Percentiles rank a stretch among this genome's conserved stretches.
Conservation (phyloP, 2,329 filamentous ascomycete species). For the Aspergillus transmontanensis region DNA sequence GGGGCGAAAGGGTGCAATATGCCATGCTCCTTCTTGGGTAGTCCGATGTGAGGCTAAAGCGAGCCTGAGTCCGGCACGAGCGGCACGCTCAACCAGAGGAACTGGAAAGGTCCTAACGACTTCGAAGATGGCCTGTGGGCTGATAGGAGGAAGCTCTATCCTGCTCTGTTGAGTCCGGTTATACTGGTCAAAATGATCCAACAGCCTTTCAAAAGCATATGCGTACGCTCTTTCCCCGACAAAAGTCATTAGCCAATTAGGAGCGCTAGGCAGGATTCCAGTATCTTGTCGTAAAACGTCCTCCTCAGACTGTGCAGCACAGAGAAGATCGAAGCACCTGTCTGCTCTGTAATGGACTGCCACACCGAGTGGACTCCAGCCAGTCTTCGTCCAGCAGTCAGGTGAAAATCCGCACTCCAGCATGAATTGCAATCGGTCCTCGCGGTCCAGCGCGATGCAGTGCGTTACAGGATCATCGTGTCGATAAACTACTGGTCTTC, state of each 20-base stretch:
- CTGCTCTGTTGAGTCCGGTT: not conserved
- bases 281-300: not conserved
- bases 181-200: not conserved
- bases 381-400: not conserved
- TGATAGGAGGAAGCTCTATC: not conserved
- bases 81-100: not conserved
- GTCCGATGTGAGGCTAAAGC: too few species aligned
- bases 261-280: not conserved
- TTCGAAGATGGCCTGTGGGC: not conserved
- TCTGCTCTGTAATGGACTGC: not conserved
- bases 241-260: not conserved
- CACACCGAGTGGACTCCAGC: not conserved
- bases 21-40: not conserved
- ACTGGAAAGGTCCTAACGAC: not conserved
- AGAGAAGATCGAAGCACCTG: not conserved
- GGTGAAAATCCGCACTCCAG: not conserved
- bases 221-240: not conserved
- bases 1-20: not conserved
- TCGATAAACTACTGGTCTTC: not conserved
- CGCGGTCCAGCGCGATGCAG: not conserved
- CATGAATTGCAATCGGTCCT: not conserved
- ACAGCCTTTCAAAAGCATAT: not conserved
- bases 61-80: not conserved
- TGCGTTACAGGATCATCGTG: not conserved
- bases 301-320: not conserved